These are phyloP conservation scores for Parsonsia alboflavescens DNA, from an alignment of 257 asterid genomes.

Conservation along the genomic window DNA sequence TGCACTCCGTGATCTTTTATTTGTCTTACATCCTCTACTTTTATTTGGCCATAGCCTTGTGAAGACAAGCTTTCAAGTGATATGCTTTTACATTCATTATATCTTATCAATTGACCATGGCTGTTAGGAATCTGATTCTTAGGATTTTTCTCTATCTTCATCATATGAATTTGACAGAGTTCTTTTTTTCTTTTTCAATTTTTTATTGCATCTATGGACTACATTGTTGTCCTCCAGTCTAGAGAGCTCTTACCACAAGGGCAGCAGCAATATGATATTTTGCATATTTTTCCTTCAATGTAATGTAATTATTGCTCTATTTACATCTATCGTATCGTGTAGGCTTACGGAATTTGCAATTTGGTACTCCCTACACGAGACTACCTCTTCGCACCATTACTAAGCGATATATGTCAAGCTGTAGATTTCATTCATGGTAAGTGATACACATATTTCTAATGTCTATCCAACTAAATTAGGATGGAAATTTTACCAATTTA, in stretches of 20 bases:
- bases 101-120: not conserved
- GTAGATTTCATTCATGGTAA: slow-evolving; percentile 44
- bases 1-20: not conserved
- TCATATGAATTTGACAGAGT: not conserved
- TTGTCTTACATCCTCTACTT: not conserved
- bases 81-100: not conserved
- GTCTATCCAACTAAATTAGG: not conserved
- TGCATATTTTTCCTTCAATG: not conserved
- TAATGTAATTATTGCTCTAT: not conserved
- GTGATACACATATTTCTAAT: not conserved
- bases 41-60: not conserved
- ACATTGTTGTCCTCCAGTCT: not conserved
- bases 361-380: slow-evolving; percentile 51
- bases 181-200: not conserved
- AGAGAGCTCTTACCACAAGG: not conserved
- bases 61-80: not conserved
- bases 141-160: not conserved
- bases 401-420: slow-evolving; percentile 35
- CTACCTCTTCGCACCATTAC: slow-evolving; percentile 44
- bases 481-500: not conserved
- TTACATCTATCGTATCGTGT: slow-evolving; percentile 2
- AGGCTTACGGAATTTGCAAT: slow-evolving; percentile 42
- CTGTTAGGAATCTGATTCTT: not conserved
- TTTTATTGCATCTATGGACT: not conserved
- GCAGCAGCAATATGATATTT: not conserved